Base-by-base conservation (phyloP, 2,329 filamentous ascomycete species). In the Cladosporium sp. region DNA sequence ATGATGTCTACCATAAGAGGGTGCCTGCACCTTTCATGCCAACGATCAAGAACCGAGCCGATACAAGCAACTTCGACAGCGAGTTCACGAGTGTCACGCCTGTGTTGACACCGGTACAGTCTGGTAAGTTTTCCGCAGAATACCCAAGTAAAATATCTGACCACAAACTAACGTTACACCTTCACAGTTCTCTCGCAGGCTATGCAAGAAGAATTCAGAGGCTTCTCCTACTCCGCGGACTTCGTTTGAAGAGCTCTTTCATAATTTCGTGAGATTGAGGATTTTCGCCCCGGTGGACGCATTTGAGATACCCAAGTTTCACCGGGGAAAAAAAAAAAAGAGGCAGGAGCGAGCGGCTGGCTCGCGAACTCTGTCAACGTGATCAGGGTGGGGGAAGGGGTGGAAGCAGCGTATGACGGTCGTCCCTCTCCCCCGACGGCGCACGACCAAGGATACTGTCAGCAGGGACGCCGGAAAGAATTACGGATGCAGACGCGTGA, bases 11-110 rank as follows among this genome's bases (percentile, higher is more conserved):
- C 75, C 85, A 97, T 78, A 99, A 97, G 84, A 85, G 91, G 37
- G 86, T 97, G 19, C 84, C 87, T 55, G 89, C 94, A 56, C 94
- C 94, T 0, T 97, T 97, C 79, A 76, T 92, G 74, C 94, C 94
- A 17, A 85, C 85, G 38, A 96, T 99, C 69, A 94, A 89, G 76
- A 95, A 84, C 72, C 84, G 92, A 8, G 97, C 94, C 43, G 94
- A 99, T 78, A 99, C 94, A n/a, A 97, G 92, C 82, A 99, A 99
- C 78, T 99, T 99, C 75, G 94, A 99, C 73, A 91, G 90, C 49
- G 94, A 99, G 74, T 99, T 99, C 73, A 99, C 94, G 1, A 97
- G 93, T 71, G 94, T 99, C 57, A 99, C 94, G 42, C 94, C 94
- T 1, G 94, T 99, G 59, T 82, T 99, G 66, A 99, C 94, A 30